Base-by-base conservation (phyloP, 75 land plant species). In the Selaginella tamariscina region DNA sequence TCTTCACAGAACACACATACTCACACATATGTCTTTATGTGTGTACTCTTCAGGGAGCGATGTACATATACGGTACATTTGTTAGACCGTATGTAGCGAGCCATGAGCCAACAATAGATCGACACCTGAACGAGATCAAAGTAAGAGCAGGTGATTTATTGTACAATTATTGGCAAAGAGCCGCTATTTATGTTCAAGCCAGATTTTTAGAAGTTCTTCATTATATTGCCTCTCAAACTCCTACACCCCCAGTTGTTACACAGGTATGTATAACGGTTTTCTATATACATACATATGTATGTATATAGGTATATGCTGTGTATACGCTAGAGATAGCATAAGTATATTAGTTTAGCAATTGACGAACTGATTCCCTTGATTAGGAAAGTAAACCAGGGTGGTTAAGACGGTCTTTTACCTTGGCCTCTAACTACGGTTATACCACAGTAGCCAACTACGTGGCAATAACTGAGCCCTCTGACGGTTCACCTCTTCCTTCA, bases 1-100 rank as follows among this genome's bases (percentile, higher is more conserved):
- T n/a, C n/a, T n/a, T n/a, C n/a, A n/a, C n/a, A n/a, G n/a, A n/a
- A n/a, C n/a, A n/a, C n/a, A n/a, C n/a, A n/a, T n/a, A n/a, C n/a
- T n/a, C n/a, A n/a, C n/a, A n/a, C n/a, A n/a, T n/a, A n/a, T n/a
- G n/a, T n/a, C n/a, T n/a, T n/a, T n/a, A n/a, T n/a, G n/a, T n/a
- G n/a, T n/a, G n/a, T n/a, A n/a, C n/a, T n/a, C n/a, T n/a, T n/a
- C 74, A 89, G 95, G 95, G 95, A 71, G 78, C 95, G 56, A 77
- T 78, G 27, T 89, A 89, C 77, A 78, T 89, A 18, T 89, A 89
- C 64, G 72, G 77, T 24, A 73, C 91, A 29, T 83, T 87, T 57
- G 74, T 89, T 30, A 76, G 65, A 56, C 95, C 95, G 31, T 87
- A 77, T 71, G 70, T 89, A 31, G 70, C 85, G 65, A 82, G 75